A percentile compares a stretch with the other conserved stretches of the same genome.
Evolutionary conservation across 164 flowering plant species (phyloP).

Genomic region (Hamamelis virginiana): DNA sequence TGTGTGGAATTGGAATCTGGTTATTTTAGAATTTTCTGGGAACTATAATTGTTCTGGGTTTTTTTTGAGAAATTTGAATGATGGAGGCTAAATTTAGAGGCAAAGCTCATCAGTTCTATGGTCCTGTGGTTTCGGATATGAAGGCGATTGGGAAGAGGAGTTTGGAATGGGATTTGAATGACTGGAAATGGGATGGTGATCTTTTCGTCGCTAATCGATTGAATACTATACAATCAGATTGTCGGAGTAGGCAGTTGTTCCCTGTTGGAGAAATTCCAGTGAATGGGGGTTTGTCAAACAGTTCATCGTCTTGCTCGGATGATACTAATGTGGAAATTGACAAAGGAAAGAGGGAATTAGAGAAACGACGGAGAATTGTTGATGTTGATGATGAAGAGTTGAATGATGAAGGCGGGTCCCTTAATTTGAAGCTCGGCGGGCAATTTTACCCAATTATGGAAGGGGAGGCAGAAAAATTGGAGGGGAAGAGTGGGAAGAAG

Average conservation of each 20-base stretch:
- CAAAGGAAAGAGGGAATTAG: conserved; percentile 35
- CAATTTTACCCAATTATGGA: conserved; percentile 40
- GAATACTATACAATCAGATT: conserved; percentile 36
- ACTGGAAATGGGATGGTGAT: conserved; percentile 97
- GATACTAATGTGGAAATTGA: conserved; percentile 30
- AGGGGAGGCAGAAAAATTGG: conserved; percentile 37
- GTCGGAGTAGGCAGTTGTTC: conserved; percentile 45
- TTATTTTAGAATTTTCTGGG: conserved; percentile 9
- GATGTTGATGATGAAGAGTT: conserved; percentile 39
- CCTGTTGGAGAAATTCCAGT: conserved; percentile 34
- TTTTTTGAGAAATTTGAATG: conserved; percentile 7
- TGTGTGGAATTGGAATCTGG: conserved; percentile 12
- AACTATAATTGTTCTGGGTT: conserved; percentile 8
- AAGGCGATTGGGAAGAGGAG: conserved; percentile 49
- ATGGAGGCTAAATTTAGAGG: conserved; percentile 68
- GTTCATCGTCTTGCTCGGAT: conserved; percentile 42
- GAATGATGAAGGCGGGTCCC: conserved; percentile 48
- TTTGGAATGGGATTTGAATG: conserved; percentile 79
- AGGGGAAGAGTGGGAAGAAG: conserved; percentile 61
- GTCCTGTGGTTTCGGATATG: conserved; percentile 32
- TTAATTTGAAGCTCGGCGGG: conserved; percentile 73
- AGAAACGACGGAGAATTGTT: conserved; percentile 63
- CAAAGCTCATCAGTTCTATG: conserved; percentile 40
- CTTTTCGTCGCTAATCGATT: conserved; percentile 60
- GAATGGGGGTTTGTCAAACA: conserved; percentile 30